These are phyloP conservation scores for Herpetomonas muscarum DNA, from an alignment of 208 protist species.

Conservation along the genomic window DNA sequence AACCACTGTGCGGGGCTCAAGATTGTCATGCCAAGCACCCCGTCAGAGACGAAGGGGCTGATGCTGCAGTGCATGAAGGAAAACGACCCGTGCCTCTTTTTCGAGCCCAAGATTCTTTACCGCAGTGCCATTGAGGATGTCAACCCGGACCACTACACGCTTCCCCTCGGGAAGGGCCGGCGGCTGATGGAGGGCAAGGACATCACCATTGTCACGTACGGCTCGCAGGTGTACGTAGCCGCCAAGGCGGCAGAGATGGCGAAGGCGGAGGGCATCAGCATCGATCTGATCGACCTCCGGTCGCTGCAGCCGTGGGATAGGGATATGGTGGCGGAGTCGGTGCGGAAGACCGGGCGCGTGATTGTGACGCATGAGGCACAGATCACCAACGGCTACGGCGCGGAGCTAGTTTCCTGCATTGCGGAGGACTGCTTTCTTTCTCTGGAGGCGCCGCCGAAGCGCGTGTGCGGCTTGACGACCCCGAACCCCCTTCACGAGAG, in stretches of 20 bases:
- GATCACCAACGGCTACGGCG: conserved; percentile 92
- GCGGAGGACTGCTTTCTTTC: conserved; percentile 92
- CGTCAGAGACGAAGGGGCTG: conserved; percentile 84
- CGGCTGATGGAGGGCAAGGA: conserved; percentile 87
- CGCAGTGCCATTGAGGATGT: conserved; percentile 89
- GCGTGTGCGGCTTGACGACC: conserved; percentile 96
- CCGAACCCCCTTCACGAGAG: conserved; percentile 96
- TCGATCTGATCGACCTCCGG: conserved; percentile 96
- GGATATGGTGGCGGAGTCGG: conserved; percentile 89
- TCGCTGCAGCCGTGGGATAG: conserved; percentile 95
- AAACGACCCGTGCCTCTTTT: conserved; percentile 94
- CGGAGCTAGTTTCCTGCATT: conserved; percentile 93
- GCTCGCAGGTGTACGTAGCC: conserved; percentile 81
- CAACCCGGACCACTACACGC: conserved; percentile 91
- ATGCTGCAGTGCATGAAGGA: conserved; percentile 93
- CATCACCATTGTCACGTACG: conserved; percentile 96
- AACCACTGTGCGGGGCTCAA: conserved; percentile 93
- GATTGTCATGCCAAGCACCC: conserved; percentile 75
- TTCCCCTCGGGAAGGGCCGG: conserved; percentile 93
- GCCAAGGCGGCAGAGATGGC: conserved; percentile 80
- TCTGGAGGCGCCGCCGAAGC: conserved; percentile 94
- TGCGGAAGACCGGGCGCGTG: conserved; percentile 91
- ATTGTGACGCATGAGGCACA: conserved; percentile 95
- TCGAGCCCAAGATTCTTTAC: conserved; percentile 97
- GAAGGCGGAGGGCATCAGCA: conserved; percentile 78